Conservation (phyloP, 2,329 filamentous ascomycete genomes). For the Helotiales sp. region DNA sequence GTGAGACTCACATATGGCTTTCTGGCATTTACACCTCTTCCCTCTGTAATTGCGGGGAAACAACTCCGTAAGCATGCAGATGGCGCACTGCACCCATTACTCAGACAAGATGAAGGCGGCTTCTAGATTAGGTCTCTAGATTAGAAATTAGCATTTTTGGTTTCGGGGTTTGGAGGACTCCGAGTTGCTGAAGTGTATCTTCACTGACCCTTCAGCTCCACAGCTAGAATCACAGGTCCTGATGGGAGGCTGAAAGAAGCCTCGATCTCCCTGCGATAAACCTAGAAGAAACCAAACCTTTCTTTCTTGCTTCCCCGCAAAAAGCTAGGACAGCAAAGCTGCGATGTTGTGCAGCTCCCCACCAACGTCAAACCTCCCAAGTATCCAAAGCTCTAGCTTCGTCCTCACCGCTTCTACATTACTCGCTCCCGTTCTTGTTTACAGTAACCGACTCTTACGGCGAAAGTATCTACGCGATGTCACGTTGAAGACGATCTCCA, state of each 20-base stretch:
- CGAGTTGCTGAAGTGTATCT: not conserved
- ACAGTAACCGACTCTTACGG: not conserved
- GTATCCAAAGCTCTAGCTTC: not conserved
- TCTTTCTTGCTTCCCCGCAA: not conserved
- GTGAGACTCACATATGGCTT: slow-evolving; percentile 1
- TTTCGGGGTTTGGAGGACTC: not conserved
- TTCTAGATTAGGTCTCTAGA: not conserved
- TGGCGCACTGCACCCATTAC: slow-evolving; percentile 1
- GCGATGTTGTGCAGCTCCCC: not conserved
- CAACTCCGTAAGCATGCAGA: not conserved
- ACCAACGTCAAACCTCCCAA: not conserved
- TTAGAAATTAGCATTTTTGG: not conserved
- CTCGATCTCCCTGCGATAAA: not conserved
- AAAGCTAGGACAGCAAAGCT: not conserved
- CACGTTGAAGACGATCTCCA: not conserved
- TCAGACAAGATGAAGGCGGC: not conserved
- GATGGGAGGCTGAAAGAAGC: not conserved
- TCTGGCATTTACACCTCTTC: not conserved
- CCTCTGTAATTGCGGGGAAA: not conserved
- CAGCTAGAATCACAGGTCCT: not conserved
- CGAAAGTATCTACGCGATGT: not conserved
- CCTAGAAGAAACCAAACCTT: not conserved
- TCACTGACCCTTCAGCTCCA: not conserved
- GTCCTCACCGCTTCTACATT: not conserved
- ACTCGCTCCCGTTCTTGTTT: not conserved